Evolutionary conservation across 2,329 filamentous ascomycete species (phyloP).

Genomic region (Fonsecaea pugnacius): DNA sequence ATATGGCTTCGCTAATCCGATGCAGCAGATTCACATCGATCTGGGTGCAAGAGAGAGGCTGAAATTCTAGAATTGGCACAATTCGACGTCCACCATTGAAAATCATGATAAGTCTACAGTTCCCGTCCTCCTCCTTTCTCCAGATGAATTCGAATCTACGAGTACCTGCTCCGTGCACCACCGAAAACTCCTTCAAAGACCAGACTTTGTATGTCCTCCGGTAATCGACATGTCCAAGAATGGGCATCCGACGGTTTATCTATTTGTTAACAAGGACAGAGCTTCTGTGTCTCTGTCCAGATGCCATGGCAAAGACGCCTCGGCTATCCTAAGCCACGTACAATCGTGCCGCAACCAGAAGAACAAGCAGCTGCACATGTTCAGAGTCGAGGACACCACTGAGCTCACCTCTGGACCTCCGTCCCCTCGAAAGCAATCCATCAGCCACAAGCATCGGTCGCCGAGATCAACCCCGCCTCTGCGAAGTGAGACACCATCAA

Average conservation of each 20-base stretch:
- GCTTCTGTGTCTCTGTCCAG: constrained; percentile 21
- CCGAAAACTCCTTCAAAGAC: background rate
- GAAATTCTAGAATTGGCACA: background rate
- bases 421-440: background rate
- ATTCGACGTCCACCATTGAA: background rate
- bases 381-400: constrained; percentile 9
- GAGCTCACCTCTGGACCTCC: constrained; percentile 2
- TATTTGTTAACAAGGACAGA: constrained; percentile 28
- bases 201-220: background rate
- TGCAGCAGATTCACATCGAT: constrained; percentile 6
- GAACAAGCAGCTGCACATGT: constrained; percentile 23
- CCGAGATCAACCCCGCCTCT: constrained; percentile 2
- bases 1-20: constrained; percentile 5
- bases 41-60: background rate
- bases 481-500: constrained; percentile 3
- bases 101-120: background rate
- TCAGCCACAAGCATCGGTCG: constrained; percentile 6
- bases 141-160: background rate
- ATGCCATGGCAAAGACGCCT: constrained; percentile 23
- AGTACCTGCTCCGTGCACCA: background rate
- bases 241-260: constrained; percentile 15
- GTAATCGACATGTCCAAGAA: constrained; percentile 11
- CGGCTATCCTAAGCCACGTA: constrained; percentile 27
- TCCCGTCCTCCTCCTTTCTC: background rate
- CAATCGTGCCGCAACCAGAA: constrained; percentile 25